Conservation (phyloP, 192 early-diverging fungal genomes). For the Borealophlyctis nickersoniae region DNA sequence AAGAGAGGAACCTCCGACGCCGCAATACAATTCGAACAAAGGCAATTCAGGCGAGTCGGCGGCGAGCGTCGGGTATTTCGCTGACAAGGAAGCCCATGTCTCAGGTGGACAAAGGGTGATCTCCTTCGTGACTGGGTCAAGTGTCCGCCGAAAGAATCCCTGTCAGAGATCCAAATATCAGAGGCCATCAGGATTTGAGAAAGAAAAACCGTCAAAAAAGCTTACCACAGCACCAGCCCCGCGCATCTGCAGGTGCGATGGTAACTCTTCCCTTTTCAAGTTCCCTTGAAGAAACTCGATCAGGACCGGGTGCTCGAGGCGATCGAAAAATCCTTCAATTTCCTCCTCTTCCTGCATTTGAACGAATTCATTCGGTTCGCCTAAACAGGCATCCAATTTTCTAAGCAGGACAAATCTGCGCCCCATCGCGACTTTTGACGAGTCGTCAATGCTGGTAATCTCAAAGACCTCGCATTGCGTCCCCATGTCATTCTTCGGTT, state of each 20-base stretch:
- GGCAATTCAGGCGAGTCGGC: neutral
- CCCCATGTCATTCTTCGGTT: no score
- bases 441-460: no score
- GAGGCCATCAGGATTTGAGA: neutral
- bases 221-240: constrained; percentile 6
- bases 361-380: neutral
- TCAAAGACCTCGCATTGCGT: no score
- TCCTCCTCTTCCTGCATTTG: neutral
- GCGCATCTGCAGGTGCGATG: neutral
- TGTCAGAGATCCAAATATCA: neutral
- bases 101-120: neutral
- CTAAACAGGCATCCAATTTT: neutral
- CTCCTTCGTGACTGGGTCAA: neutral
- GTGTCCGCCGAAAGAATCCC: neutral
- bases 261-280: neutral
- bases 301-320: neutral
- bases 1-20: neutral
- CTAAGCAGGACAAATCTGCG: neutral
- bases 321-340: neutral
- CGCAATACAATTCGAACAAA: constrained; percentile 2
- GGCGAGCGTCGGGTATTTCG: neutral
- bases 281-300: neutral
- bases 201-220: neutral
- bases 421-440: neutral
- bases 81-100: neutral